Evolutionary conservation across 164 flowering plant genomes (phyloP).

Genomic region (Houttuynia cordata): DNA sequence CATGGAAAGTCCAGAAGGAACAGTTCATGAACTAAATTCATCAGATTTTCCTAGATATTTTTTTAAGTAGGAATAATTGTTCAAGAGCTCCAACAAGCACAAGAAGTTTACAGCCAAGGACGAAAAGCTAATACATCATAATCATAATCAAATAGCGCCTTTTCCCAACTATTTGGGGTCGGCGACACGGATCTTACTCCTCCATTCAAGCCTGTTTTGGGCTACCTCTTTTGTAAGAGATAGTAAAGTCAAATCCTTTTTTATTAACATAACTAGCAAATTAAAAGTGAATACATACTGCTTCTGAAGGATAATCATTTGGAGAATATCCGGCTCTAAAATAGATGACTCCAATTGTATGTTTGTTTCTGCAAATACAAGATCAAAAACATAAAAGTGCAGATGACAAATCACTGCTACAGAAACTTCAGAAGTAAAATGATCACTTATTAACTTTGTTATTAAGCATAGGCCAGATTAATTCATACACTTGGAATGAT

Average conservation of each 20-base stretch:
- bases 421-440: too few relatives aligned
- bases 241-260: too few relatives aligned
- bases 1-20: neutral
- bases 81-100: neutral
- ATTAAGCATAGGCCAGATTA: neutral
- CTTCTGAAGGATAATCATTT: conserved; percentile 85
- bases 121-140: neutral
- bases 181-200: too few relatives aligned
- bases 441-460: neutral
- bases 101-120: neutral
- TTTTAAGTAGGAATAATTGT: too few relatives aligned
- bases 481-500: conserved; percentile 63
- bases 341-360: conserved; percentile 63
- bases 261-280: too few relatives aligned
- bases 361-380: conserved; percentile 46
- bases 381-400: neutral
- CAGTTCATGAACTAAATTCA: neutral
- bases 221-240: too few relatives aligned
- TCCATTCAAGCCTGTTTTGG: too few relatives aligned
- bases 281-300: conserved; percentile 20
- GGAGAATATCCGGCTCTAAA: conserved; percentile 96
- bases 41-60: neutral
- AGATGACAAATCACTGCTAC: neutral
- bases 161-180: too few relatives aligned
- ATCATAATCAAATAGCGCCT: too few relatives aligned